Conservation (phyloP, 805 yeast species). For the Metschnikowia orientalis region DNA sequence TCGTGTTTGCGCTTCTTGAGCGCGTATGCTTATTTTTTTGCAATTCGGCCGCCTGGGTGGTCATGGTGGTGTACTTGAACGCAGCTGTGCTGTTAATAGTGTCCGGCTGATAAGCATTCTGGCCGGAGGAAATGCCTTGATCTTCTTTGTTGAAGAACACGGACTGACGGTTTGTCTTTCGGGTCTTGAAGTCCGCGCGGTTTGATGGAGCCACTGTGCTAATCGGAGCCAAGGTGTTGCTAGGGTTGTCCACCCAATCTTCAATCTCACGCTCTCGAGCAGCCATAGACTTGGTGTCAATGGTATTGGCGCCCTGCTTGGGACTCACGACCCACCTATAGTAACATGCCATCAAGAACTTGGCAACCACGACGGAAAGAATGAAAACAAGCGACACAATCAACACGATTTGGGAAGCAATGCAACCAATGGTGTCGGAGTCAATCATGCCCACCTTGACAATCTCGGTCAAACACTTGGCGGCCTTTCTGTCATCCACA, state of each 20-base stretch:
- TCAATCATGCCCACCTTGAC: conserved; percentile 87
- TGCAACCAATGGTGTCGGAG: conserved; percentile 87
- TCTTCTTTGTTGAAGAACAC: conserved; percentile 32
- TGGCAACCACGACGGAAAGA: conserved; percentile 68
- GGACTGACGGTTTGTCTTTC: conserved; percentile 36
- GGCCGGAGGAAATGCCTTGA: conserved; percentile 26
- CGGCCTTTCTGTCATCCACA: conserved; percentile 63
- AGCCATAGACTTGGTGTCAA: conserved; percentile 56
- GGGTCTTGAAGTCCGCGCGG: conserved; percentile 45
- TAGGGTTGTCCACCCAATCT: conserved; percentile 71
- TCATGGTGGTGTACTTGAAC: conserved; percentile 57
- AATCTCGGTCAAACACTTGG: conserved; percentile 80
- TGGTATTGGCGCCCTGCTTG: conserved; percentile 71
- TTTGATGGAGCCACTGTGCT: conserved; percentile 46
- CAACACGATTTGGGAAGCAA: conserved; percentile 82
- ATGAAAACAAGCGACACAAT: conserved; percentile 80
- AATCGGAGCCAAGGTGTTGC: conserved; percentile 23
- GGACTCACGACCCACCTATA: conserved; percentile 71
- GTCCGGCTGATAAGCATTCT: conserved; percentile 27
- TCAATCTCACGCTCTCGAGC: conserved; percentile 68
- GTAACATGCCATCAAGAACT: conserved; percentile 83
- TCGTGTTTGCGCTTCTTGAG: conserved; percentile 13
- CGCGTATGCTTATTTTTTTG: conserved; percentile 16
- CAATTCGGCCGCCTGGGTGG: conserved; percentile 51
- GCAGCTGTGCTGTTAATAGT: conserved; percentile 28